Conservation (phyloP, 352 stramenopile genomes). For the Pythium utonaiense region DNA sequence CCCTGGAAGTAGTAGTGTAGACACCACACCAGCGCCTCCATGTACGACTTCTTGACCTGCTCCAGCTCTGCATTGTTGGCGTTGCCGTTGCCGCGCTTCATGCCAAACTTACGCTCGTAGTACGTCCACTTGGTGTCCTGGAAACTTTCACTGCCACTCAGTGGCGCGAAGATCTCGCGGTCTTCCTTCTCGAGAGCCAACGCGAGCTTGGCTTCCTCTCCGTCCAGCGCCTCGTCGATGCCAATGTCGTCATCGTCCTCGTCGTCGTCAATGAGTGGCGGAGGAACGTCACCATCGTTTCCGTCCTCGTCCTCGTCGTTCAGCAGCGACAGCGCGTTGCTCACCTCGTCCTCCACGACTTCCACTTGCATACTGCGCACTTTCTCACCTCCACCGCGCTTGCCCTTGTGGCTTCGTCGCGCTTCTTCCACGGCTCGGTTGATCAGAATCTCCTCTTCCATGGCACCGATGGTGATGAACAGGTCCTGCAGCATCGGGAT, state of each 20-base stretch:
- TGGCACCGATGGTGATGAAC: conserved; percentile 89
- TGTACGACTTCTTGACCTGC: conserved; percentile 69
- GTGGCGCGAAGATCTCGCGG: conserved; percentile 38
- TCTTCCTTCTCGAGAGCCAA: conserved; percentile 40
- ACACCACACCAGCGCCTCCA: conserved; percentile 80
- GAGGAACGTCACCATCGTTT: conserved; percentile 25
- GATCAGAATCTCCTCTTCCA: conserved; percentile 94
- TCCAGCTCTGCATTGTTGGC: conserved; percentile 50
- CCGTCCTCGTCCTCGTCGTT: conserved; percentile 33
- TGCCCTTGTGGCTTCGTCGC: conserved; percentile 27
- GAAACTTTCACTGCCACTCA: conserved; percentile 67
- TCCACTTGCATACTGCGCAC: conserved; percentile 24
- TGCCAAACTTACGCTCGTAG: conserved; percentile 78
- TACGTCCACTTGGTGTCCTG: conserved; percentile 86
- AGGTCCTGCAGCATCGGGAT: conserved; percentile 90
- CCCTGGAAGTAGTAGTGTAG: conserved; percentile 89
- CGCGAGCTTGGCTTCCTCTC: conserved; percentile 40
- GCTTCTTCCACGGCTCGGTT: conserved; percentile 60
- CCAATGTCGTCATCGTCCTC: conserved; percentile 37
- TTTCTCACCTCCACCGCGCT: conserved; percentile 25
- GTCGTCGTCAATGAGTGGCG: conserved; percentile 37
- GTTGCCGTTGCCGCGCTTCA: conserved; percentile 53
- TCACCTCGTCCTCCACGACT: conserved; percentile 42
- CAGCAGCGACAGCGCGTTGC: conserved; percentile 44
- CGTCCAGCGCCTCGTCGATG: conserved; percentile 57